These are phyloP conservation scores for Podaxis rugospora DNA, from an alignment of 768 basidiomycete genomes.

Conservation along the genomic window DNA sequence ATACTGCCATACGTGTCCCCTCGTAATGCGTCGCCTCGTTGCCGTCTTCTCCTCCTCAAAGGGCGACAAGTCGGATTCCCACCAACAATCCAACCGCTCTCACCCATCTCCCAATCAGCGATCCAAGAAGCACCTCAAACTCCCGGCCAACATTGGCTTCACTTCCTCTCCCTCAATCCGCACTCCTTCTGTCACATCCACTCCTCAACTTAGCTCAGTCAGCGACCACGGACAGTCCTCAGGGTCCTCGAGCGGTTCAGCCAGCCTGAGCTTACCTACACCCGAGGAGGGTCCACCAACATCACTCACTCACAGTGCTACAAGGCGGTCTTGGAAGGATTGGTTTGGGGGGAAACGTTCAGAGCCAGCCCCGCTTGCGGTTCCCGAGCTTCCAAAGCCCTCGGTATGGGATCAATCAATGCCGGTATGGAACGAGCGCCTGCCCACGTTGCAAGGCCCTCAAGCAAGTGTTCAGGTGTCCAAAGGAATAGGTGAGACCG, in stretches of 20 bases:
- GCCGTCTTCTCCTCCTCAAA: slow-evolving; percentile 48
- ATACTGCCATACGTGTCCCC: slow-evolving; percentile 11
- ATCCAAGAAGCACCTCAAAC: slow-evolving; percentile 7
- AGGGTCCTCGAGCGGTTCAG: slow-evolving; percentile 59
- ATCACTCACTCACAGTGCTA: slow-evolving; percentile 26
- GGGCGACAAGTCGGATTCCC: slow-evolving; percentile 34
- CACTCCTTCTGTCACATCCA: slow-evolving; percentile 20
- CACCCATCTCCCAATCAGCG: slow-evolving; percentile 4
- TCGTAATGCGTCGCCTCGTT: slow-evolving; percentile 59
- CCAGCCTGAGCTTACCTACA: slow-evolving; percentile 50
- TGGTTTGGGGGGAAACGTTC: slow-evolving; percentile 45
- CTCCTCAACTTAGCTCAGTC: slow-evolving; percentile 28
- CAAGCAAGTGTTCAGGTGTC: neutral
- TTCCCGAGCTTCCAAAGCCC: slow-evolving; percentile 16
- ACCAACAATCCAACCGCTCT: slow-evolving; percentile 10
- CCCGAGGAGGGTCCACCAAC: slow-evolving; percentile 51
- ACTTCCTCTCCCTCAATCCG: slow-evolving; percentile 14
- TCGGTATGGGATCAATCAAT: slow-evolving; percentile 27
- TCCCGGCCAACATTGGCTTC: neutral
- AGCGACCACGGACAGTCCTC: slow-evolving; percentile 45
- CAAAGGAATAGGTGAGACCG: neutral
- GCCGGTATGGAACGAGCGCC: slow-evolving; percentile 7
- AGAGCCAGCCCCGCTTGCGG: slow-evolving; percentile 14
- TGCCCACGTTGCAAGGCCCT: slow-evolving; percentile 9
- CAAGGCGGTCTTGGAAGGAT: slow-evolving; percentile 46